phyloP scores from a whole-genome alignment of 2,329 filamentous ascomycete genomes.

The Zymoseptoria passerinii region DNA sequence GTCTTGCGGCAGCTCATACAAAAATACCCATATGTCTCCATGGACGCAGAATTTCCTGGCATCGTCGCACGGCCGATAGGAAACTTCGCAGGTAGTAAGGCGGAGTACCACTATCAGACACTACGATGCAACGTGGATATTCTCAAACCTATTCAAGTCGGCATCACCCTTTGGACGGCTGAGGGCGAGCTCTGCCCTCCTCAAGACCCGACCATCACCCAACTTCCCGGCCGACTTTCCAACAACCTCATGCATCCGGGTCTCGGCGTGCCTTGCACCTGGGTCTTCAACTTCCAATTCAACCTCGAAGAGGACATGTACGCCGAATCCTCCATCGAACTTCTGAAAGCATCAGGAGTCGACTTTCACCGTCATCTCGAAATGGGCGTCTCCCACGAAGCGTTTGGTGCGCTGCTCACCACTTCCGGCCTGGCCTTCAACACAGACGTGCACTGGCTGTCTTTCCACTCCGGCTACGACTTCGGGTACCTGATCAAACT shows the following conservation, averaged over 20 bases:
- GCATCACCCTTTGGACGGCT: conserved; percentile 84
- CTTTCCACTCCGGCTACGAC: conserved; percentile 96
- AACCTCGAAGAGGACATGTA: conserved; percentile 95
- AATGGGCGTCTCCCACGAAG: conserved; percentile 80
- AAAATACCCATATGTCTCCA: conserved; percentile 90
- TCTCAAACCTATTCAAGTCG: conserved; percentile 94
- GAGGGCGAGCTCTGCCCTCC: conserved; percentile 80
- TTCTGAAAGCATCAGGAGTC: conserved; percentile 83
- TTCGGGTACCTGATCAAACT: conserved; percentile 97
- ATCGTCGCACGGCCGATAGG: conserved; percentile 94
- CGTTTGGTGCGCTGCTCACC: conserved; percentile 83
- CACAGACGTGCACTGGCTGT: conserved; percentile 89
- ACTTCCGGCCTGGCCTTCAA: conserved; percentile 85
- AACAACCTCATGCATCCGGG: conserved; percentile 35
- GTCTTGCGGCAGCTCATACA: conserved; percentile 74
- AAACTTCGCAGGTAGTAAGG: conserved; percentile 76
- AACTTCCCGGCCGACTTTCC: conserved; percentile 14
- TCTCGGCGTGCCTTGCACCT: conserved; percentile 65
- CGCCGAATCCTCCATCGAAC: conserved; percentile 87
- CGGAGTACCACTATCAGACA: conserved; percentile 98
- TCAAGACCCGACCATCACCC: conserved; percentile 43
- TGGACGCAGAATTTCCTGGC: conserved; percentile 99
- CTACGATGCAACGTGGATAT: conserved; percentile 95
- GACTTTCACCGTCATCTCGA: conserved; percentile 78
- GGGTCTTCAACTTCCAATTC: conserved; percentile 99